Evolutionary conservation across 108 stramenopile species (phyloP).

Genomic region (Stephanodiscus triporus): DNA sequence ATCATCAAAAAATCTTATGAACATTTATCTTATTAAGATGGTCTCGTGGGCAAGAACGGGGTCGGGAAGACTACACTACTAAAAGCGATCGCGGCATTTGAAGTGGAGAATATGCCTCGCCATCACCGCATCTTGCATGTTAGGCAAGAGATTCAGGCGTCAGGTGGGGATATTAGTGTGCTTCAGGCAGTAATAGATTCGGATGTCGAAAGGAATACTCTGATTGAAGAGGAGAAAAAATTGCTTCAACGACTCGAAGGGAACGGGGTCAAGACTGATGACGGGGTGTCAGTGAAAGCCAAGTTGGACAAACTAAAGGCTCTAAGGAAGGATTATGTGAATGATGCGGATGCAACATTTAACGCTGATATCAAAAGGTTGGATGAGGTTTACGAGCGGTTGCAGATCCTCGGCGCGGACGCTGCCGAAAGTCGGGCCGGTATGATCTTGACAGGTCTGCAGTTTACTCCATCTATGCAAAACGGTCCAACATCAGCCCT

Average conservation of each 20-base stretch:
- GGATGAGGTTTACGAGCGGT: conserved; percentile 87
- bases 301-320: conserved; percentile 55
- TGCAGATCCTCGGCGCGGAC: conserved; percentile 86
- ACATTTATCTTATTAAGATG: conserved; percentile 15
- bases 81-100: conserved; percentile 92
- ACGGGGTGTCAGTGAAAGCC: conserved; percentile 49
- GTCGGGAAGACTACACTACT: conserved; percentile 93
- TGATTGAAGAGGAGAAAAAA: conserved; percentile 83
- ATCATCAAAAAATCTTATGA: conserved; percentile 76
- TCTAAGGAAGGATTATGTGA: conserved; percentile 23
- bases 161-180: conserved; percentile 85
- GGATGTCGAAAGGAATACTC: conserved; percentile 84
- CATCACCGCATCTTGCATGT: conserved; percentile 97
- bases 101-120: conserved; percentile 90
- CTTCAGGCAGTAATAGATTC: conserved; percentile 93
- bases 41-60: conserved; percentile 47
- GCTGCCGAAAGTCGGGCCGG: conserved; percentile 90
- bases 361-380: conserved; percentile 72
- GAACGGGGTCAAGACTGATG: conserved; percentile 18
- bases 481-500: conserved; percentile 81
- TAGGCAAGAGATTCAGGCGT: conserved; percentile 89
- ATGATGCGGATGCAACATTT: conserved; percentile 61
- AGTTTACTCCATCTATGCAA: conserved; percentile 94
- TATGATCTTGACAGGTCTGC: conserved; percentile 88
- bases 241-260: conserved; percentile 65